Evolutionary conservation across 352 stramenopile species (phyloP).

Genomic region (Globisporangium parvum): DNA sequence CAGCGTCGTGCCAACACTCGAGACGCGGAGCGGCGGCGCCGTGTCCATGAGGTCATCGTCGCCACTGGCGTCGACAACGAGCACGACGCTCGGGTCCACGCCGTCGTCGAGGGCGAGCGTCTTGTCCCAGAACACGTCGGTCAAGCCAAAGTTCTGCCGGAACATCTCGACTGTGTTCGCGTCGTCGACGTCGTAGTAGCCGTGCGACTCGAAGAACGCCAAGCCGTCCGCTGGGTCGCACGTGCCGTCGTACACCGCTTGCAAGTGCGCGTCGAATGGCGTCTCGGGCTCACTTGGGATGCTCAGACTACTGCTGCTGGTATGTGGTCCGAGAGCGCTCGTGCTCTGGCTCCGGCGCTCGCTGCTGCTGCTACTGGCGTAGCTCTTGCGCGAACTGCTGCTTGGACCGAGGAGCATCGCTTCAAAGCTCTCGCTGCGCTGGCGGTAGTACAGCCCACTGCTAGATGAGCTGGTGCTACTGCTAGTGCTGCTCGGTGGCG

Average conservation of each 20-base stretch:
- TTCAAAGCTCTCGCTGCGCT: slow-evolving; percentile 17
- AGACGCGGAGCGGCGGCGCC: neutral
- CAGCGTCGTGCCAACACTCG: slow-evolving; percentile 8
- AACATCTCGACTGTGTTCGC: slow-evolving; percentile 81
- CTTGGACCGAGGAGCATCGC: slow-evolving; percentile 9
- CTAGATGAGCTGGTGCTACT: neutral
- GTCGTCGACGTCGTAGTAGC: slow-evolving; percentile 80
- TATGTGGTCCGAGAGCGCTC: neutral
- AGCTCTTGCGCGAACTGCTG: neutral
- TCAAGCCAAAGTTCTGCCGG: slow-evolving; percentile 58
- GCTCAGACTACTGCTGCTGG: neutral
- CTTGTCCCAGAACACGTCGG: slow-evolving; percentile 55
- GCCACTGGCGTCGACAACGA: slow-evolving; percentile 8
- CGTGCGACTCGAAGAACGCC: slow-evolving; percentile 74
- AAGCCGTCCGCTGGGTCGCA: slow-evolving; percentile 45
- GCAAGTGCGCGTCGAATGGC: slow-evolving; percentile 60
- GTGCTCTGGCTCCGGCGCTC: neutral
- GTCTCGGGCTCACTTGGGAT: slow-evolving; percentile 16
- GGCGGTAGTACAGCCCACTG: slow-evolving; percentile 11
- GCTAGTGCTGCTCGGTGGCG: slow-evolving; percentile 4
- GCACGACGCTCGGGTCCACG: slow-evolving; percentile 11
- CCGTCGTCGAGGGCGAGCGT: slow-evolving; percentile 16
- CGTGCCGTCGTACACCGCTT: slow-evolving; percentile 52
- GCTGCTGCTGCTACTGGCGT: neutral
- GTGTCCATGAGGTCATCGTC: neutral